Evolutionary conservation across 1,139 yeast species (phyloP), one percentile per base, ranked within the genome.

Genomic region (Insectozyma bohioensis): DNA sequence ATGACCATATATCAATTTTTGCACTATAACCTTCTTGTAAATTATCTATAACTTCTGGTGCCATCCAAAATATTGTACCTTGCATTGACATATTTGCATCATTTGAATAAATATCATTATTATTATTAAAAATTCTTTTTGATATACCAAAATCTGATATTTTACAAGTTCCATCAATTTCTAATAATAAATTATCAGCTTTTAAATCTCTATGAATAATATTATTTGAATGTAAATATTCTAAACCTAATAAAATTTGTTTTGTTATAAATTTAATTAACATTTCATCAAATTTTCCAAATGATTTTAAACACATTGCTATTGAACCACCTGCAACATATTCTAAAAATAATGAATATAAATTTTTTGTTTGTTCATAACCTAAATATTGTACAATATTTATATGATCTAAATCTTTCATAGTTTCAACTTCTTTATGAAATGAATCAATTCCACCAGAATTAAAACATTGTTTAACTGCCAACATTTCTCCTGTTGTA

Each of bases 11-110:
- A 56, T 85, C 95, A 23, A 94, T 88, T 58, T 94, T 94, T 17
- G 98, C 98, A 63, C 95, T 86, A 54, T 94, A 94, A 0, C 97
- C 97, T 53, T 84, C 95, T 45, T 83, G 85, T 23, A 78, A 80
- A 46, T 81, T 81, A 52, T 85, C 87, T 36, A 94, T 88, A 40
- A 94, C 96, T 55, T 94, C 99, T 0, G 99, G 99, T 0, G 99
- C 99, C 98, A 94, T 94, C 98, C 98, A 94, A 55, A 90, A 94
- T 2, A 94, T 90, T 0, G 98, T 90, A 13, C 99, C 99, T 59
- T 94, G 96, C 92, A 84, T 85, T 10, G 97, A 90, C 95, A 90
- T 86, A 39, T 87, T 96, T 2, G 96, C 90, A 48, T 86, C 82
- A 52, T 92, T 90, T n/a, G n/a, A n/a, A 56, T 92, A 92, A 25